Evolutionary conservation across 78 protist species (phyloP).

Genomic region (Polysphondylium violaceum): DNA sequence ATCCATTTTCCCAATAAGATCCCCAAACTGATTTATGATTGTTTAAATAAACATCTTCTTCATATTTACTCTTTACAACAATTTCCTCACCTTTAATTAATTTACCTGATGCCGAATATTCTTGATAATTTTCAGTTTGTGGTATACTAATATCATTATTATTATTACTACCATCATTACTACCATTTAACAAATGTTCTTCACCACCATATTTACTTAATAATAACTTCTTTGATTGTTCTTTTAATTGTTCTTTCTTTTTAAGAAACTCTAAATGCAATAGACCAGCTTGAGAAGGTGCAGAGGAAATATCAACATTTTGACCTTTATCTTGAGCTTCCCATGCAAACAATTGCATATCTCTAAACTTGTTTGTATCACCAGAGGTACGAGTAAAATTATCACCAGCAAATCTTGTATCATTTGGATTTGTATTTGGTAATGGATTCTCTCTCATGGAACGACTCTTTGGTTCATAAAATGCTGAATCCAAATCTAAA

Average conservation of each 20-base stretch:
- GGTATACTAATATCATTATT: slow-evolving; percentile 70
- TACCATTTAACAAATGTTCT: slow-evolving; percentile 78
- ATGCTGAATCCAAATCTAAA: slow-evolving; percentile 95
- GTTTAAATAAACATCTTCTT: slow-evolving; percentile 90
- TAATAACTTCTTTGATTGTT: slow-evolving; percentile 56
- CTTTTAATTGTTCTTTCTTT: slow-evolving; percentile 68
- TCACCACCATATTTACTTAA: slow-evolving; percentile 95
- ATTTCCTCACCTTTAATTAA: slow-evolving; percentile 86
- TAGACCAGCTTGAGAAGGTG: slow-evolving; percentile 95
- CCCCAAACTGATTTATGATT: slow-evolving; percentile 98
- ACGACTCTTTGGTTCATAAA: slow-evolving; percentile 99
- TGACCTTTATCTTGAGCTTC: slow-evolving; percentile 89
- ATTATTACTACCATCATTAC: slow-evolving; percentile 27
- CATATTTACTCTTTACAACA: slow-evolving; percentile 82
- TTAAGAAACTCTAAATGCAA: slow-evolving; percentile 62
- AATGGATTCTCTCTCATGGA: slow-evolving; percentile 97
- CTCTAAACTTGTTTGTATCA: slow-evolving; percentile 85
- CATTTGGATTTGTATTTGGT: slow-evolving; percentile 38
- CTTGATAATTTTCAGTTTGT: slow-evolving; percentile 95
- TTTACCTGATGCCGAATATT: slow-evolving; percentile 91
- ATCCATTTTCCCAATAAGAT: slow-evolving; percentile 91
- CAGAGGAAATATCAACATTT: slow-evolving; percentile 92
- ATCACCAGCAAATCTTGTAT: slow-evolving; percentile 87
- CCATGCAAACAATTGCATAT: slow-evolving; percentile 89
- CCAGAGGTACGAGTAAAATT: slow-evolving; percentile 92